These are phyloP conservation scores for Mucor indicus DNA, from an alignment of 371 early-diverging fungal species.

Conservation along the genomic window DNA sequence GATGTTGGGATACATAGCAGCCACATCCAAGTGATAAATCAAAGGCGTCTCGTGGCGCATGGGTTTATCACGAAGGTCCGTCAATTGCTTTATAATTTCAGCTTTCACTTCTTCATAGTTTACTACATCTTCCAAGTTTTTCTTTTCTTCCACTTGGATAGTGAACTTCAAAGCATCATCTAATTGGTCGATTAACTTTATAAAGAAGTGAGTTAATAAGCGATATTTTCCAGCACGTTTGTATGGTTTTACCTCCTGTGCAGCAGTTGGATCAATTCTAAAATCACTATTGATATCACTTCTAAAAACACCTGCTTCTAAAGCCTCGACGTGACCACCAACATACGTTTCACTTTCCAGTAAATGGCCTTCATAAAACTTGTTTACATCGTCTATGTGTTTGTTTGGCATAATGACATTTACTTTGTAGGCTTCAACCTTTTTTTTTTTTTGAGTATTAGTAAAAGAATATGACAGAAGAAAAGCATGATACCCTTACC, in stretches of 20 bases:
- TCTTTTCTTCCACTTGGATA: conserved; percentile 79
- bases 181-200: conserved; percentile 82
- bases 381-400: conserved; percentile 71
- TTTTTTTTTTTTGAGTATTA: not conserved
- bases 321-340: conserved; percentile 99
- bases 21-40: conserved; percentile 99
- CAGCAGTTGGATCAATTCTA: conserved; percentile 71
- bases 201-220: too few species aligned
- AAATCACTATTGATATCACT: conserved; percentile 95
- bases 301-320: conserved; percentile 98
- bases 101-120: conserved; percentile 76
- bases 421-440: conserved; percentile 91
- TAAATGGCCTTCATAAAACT: conserved; percentile 89
- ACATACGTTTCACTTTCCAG: conserved; percentile 97
- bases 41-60: conserved; percentile 78
- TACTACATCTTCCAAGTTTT: conserved; percentile 61
- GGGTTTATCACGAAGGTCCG: conserved; percentile 71
- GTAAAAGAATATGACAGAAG: not conserved
- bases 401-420: conserved; percentile 97
- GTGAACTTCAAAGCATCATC: conserved; percentile 92
- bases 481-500: conserved; percentile 51
- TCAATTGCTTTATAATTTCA: conserved; percentile 45
- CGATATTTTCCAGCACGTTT: too few species aligned
- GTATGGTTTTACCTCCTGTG: conserved; percentile 52
- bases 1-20: conserved; percentile 99